These are phyloP conservation scores for Populus hybrid DNA, from an alignment of 441 rosid genomes.

Conservation along the genomic window DNA sequence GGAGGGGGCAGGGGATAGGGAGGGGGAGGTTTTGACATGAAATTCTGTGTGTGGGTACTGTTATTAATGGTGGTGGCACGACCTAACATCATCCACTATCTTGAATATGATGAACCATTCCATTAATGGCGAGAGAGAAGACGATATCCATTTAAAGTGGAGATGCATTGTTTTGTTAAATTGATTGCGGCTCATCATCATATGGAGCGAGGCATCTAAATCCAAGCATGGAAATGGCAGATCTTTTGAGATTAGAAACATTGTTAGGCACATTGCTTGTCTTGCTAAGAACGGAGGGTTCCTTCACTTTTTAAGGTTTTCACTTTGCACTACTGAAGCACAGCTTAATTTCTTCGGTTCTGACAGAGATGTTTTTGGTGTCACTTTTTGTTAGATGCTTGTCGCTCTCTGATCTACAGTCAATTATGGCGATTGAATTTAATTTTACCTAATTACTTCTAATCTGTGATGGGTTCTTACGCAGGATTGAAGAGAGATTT, in stretches of 20 bases:
- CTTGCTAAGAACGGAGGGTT: neutral
- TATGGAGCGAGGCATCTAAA: neutral
- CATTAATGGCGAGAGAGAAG: constrained; percentile 14
- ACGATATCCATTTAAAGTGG: neutral
- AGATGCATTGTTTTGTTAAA: neutral
- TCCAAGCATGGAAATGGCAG: neutral
- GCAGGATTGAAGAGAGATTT: neutral
- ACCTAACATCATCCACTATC: constrained; percentile 17
- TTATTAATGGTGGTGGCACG: neutral
- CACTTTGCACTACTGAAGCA: too few relatives aligned
- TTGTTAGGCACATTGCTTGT: neutral
- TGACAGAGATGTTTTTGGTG: too few relatives aligned
- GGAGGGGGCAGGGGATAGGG: too few relatives aligned
- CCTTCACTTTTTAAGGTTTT: neutral
- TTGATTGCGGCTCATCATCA: neutral
- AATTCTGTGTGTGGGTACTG: neutral
- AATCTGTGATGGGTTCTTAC: neutral
- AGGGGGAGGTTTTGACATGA: neutral
- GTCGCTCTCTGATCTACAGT: neutral
- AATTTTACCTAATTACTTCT: neutral
- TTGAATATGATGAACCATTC: constrained; percentile 20
- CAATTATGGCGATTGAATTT: neutral
- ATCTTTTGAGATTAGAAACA: neutral
- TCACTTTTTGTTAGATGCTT: too few relatives aligned
- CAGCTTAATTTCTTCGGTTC: too few relatives aligned